Base-by-base conservation (phyloP, 306 rosid species). In the Ochetophila trinervis region DNA sequence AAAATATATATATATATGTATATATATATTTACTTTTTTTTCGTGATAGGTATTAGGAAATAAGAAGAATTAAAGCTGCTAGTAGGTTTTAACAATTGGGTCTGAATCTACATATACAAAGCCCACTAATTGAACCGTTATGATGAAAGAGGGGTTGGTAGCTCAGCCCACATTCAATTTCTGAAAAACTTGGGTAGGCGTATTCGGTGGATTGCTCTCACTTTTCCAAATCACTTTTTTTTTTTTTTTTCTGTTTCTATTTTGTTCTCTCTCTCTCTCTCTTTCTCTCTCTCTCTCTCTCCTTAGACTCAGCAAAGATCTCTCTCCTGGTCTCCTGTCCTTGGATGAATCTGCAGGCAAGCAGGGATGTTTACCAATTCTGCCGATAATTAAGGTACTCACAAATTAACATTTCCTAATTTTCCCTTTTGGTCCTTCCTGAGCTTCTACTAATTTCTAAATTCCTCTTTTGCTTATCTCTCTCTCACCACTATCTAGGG, bases 351-450 rank as follows among this genome's bases (percentile, higher is more conserved):
- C 1, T 67, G 30, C 55, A 15, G 32, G 40, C 15, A 62, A 30
- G 68, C 59, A 49, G 65, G 34, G 80, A 77, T 48, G 59, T 75
- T 78, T 65, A 35, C 68, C 19, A 11, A 36, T 53, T 60, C 66
- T 36, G 30, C 60, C 72, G 19, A 42, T 56, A 17, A 51, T 27
- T 36, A 61, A 73, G 82, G 79, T 70, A 23, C 57, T 21, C 11
- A 13, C 27, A 51, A 22, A 6, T 42, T 17, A 44, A 22, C 21
- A 0, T 15, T 48, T 22, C 1, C 51, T 18, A 13, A 20, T 40
- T 32, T 45, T 53, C 30, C 18, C 3, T 49, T 64, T 55, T 30
- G 21, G 57, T 42, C 7, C 52, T 65, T 9, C 27, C 51, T 34
- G 40, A 27, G 12, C 18, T 13, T 23, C 60, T 8, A 27, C 34